These are phyloP conservation scores for Bathelium albidoporum DNA, from an alignment of 495 filamentous ascomycete genomes.

Conservation along the genomic window DNA sequence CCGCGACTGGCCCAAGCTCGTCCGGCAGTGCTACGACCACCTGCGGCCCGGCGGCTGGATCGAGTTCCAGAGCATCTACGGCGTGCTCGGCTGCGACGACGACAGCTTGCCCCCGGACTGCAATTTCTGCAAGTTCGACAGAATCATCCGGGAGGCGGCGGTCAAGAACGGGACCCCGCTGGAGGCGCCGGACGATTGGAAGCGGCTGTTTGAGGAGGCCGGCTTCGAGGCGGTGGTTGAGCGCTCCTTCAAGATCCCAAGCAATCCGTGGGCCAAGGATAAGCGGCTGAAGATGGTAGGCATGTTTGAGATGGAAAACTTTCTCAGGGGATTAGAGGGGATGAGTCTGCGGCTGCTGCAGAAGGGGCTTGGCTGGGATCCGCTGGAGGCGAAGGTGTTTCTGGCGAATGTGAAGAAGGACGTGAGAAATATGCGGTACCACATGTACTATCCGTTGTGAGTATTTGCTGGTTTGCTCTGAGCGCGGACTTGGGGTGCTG, in stretches of 20 bases:
- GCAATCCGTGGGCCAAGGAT: conserved; percentile 8
- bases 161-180: conserved; percentile 2
- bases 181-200: neutral
- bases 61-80: conserved; percentile 2
- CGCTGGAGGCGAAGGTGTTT: conserved; percentile 1
- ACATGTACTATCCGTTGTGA: conserved; percentile 9
- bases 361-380: conserved; percentile 5
- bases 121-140: conserved; percentile 1
- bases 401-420: conserved; percentile 10
- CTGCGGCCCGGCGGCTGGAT: conserved; percentile 12
- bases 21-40: conserved; percentile 7
- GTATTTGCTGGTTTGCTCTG: neutral
- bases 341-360: neutral
- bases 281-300: conserved; percentile 8
- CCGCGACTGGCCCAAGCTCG: conserved; percentile 26
- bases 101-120: conserved; percentile 4
- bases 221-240: conserved; percentile 7
- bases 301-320: conserved; percentile 5
- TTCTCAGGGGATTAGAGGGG: conserved; percentile 8
- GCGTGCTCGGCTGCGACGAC: conserved; percentile 9
- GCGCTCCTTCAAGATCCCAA: conserved; percentile 9
- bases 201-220: neutral
- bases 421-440: conserved; percentile 3
- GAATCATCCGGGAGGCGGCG: neutral
- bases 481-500: neutral